Evolutionary conservation across 1,284 basidiomycete genomes (phyloP).

Genomic region (Puccinia triticina): DNA sequence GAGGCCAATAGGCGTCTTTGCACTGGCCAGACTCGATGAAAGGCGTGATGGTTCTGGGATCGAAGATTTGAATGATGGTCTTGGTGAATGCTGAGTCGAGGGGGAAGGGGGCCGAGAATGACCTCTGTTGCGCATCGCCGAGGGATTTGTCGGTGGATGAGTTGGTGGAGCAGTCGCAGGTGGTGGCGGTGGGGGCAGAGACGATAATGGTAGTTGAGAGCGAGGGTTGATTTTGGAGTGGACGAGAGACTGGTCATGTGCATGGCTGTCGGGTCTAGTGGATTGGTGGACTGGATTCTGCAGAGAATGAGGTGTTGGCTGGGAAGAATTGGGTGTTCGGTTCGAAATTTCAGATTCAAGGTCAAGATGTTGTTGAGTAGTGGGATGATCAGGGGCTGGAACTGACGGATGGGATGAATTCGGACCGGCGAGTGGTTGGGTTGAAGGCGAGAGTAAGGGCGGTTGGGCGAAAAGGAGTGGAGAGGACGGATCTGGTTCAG

Average conservation of each 20-base stretch:
- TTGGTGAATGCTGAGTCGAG: background rate
- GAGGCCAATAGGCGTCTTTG: constrained; percentile 45
- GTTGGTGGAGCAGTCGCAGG: background rate
- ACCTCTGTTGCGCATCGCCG: constrained; percentile 26
- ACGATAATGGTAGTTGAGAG: background rate
- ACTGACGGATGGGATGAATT: constrained; percentile 31
- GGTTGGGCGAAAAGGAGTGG: background rate
- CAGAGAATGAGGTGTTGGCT: background rate
- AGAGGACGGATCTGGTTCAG: background rate
- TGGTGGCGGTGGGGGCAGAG: background rate
- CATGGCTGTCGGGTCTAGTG: constrained; percentile 3
- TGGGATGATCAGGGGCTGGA: constrained; percentile 12
- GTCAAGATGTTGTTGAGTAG: constrained; percentile 50
- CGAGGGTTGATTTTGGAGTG: background rate
- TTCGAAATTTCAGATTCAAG: constrained; percentile 48
- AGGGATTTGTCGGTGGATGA: constrained; percentile 34
- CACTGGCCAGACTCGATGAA: constrained; percentile 1
- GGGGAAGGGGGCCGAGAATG: constrained; percentile 6
- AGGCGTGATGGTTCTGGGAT: background rate
- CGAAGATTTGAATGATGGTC: background rate
- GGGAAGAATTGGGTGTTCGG: constrained; percentile 11
- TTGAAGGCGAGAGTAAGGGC: constrained; percentile 22
- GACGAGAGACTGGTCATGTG: background rate
- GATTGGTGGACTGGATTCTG: background rate
- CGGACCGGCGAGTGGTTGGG: constrained; percentile 52